Evolutionary conservation across 495 filamentous ascomycete species (phyloP).

Genomic region (Hypoxylon rickii): DNA sequence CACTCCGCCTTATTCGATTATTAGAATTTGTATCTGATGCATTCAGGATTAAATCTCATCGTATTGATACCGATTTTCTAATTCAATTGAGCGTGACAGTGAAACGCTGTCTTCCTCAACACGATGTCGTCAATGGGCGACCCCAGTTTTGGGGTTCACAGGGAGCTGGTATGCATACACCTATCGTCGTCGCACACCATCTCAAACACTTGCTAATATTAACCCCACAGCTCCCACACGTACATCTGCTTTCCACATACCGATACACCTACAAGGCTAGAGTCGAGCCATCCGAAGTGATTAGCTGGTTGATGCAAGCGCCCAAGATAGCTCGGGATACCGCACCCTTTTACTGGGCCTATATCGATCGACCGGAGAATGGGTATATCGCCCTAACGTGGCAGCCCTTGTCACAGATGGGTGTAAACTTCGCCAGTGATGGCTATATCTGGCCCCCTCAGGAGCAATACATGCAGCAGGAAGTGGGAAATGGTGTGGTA

Average conservation of each 20-base stretch:
- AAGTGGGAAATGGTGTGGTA: conserved; percentile 76
- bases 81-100: conserved; percentile 2
- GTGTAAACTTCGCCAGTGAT: conserved; percentile 79
- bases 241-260: conserved; percentile 80
- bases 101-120: conserved; percentile 6
- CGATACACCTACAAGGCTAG: conserved; percentile 69
- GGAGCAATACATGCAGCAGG: conserved; percentile 71
- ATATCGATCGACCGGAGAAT: conserved; percentile 79
- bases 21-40: too few species aligned
- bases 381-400: conserved; percentile 82
- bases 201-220: conserved; percentile 8
- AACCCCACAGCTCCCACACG: conserved; percentile 70
- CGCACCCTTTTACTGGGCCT: conserved; percentile 88
- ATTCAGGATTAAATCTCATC: too few species aligned
- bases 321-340: conserved; percentile 75
- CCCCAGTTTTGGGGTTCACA: conserved; percentile 65
- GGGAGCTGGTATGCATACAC: conserved; percentile 58
- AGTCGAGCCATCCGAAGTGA: conserved; percentile 69
- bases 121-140: conserved; percentile 59
- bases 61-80: neutral
- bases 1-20: neutral
- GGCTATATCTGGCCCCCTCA: conserved; percentile 86
- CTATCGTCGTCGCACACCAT: conserved; percentile 5
- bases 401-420: conserved; percentile 73
- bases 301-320: conserved; percentile 77